phyloP scores from a whole-genome alignment of 371 early-diverging fungal genomes.

The Apophysomyces ossiformis region DNA sequence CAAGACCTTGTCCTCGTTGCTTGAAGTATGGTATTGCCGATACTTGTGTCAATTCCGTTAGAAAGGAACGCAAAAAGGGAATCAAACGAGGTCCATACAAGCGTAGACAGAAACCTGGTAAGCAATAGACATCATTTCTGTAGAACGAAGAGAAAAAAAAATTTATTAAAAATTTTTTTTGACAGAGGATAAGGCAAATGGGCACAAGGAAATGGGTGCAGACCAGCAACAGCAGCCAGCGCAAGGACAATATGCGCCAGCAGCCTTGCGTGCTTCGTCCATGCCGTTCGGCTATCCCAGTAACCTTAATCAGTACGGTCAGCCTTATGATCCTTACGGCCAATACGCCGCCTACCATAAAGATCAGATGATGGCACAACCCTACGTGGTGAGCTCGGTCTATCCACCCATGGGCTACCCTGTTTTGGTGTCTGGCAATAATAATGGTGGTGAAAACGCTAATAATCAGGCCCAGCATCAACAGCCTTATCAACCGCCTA shows the following conservation, averaged over 20 bases:
- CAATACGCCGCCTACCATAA: conserved; percentile 28
- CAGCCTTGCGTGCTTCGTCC: conserved; percentile 13
- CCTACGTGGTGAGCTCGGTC: conserved; percentile 29
- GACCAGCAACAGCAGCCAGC: conserved; percentile 7
- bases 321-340: conserved; percentile 37
- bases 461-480: conserved; percentile 18
- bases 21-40: conserved; percentile 74
- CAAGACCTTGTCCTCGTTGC: conserved; percentile 88
- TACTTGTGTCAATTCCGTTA: conserved; percentile 78
- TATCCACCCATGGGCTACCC: conserved; percentile 38
- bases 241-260: conserved; percentile 3
- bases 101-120: conserved; percentile 49
- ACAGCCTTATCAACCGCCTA: conserved; percentile 15
- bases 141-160: background rate
- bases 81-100: conserved; percentile 87
- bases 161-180: conserved; percentile 6
- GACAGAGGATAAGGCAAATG: conserved; percentile 10
- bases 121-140: background rate
- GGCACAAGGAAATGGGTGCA: conserved; percentile 6
- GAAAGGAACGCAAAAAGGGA: conserved; percentile 87
- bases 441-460: conserved; percentile 19
- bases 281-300: conserved; percentile 30
- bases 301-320: conserved; percentile 32
- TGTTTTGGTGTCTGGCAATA: conserved; percentile 31
- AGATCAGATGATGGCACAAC: conserved; percentile 25